phyloP scores from a whole-genome alignment of 495 filamentous ascomycete species.

The Penicillium samsonianum region DNA sequence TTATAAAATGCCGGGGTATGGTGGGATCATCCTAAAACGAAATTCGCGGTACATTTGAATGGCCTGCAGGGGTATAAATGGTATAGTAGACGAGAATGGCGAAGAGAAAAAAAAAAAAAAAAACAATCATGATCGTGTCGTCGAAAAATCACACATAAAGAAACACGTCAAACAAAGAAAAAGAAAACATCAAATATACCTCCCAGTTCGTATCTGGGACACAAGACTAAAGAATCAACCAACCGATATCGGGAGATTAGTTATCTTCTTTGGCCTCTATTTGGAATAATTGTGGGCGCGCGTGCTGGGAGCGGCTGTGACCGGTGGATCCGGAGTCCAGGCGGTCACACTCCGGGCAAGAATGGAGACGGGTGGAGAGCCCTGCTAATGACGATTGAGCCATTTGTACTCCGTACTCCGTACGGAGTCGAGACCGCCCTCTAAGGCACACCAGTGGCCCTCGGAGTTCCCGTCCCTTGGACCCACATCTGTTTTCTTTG shows the following conservation, averaged over 20 bases:
- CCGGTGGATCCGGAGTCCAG: neutral
- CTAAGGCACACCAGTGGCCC: slow-evolving; percentile 2
- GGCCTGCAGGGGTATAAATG: slow-evolving; percentile 7
- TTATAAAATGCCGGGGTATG: neutral
- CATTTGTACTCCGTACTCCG: no score
- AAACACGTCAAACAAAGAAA: slow-evolving; percentile 3
- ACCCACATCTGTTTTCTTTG: slow-evolving; percentile 1
- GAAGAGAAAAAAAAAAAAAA: neutral
- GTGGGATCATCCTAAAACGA: neutral
- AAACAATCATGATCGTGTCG: slow-evolving; percentile 5
- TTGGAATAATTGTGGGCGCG: neutral
- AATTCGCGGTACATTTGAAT: neutral
- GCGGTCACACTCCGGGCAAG: neutral
- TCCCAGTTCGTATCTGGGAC: neutral
- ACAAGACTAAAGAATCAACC: neutral
- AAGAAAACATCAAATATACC: neutral
- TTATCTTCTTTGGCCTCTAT: neutral
- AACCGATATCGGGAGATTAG: slow-evolving; percentile 1
- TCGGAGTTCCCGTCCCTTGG: slow-evolving; percentile 4
- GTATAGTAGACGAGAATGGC: neutral
- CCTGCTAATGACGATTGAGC: neutral
- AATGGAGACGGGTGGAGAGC: neutral
- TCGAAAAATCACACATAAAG: neutral
- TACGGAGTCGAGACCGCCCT: neutral
- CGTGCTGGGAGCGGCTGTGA: neutral